A percentile compares a stretch with the other conserved stretches of the same genome.
phyloP scores from a whole-genome alignment of 768 basidiomycete species.

The Lentinula guzmanii region DNA sequence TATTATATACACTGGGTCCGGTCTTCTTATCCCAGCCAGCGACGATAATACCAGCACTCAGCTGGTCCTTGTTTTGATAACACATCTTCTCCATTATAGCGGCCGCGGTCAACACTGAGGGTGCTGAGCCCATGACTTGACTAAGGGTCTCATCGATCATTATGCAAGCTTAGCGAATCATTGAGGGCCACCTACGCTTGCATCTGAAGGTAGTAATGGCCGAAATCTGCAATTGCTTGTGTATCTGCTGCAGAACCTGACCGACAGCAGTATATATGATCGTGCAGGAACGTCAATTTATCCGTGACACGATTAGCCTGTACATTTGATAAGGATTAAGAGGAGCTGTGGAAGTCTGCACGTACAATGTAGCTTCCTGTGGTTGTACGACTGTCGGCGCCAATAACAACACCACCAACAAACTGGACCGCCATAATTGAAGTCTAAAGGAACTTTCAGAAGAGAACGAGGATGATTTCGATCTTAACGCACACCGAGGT shows the following conservation, averaged over 20 bases:
- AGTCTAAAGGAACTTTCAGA: conserved; percentile 48
- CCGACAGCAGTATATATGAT: conserved; percentile 98
- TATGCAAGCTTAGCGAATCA: neutral
- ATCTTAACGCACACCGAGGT: conserved; percentile 73
- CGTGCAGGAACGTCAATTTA: conserved; percentile 94
- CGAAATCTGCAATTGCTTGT: conserved; percentile 90
- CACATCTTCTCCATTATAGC: conserved; percentile 80
- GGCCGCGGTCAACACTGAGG: conserved; percentile 79
- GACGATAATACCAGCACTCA: conserved; percentile 94
- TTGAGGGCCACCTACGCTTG: conserved; percentile 43
- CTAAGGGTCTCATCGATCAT: conserved; percentile 18
- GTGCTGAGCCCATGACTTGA: conserved; percentile 56
- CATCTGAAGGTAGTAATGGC: conserved; percentile 78
- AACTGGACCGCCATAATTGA: conserved; percentile 99
- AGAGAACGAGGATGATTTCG: neutral
- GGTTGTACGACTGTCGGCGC: conserved; percentile 96
- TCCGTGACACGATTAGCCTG: conserved; percentile 98
- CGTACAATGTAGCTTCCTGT: conserved; percentile 93
- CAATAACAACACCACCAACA: conserved; percentile 89
- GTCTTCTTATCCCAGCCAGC: conserved; percentile 93
- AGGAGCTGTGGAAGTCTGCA: neutral
- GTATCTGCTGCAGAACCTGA: conserved; percentile 98
- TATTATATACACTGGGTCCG: conserved; percentile 94
- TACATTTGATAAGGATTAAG: conserved; percentile 3
- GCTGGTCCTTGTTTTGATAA: conserved; percentile 87